phyloP scores from a whole-genome alignment of 768 basidiomycete species.

The Suillus americanus region DNA sequence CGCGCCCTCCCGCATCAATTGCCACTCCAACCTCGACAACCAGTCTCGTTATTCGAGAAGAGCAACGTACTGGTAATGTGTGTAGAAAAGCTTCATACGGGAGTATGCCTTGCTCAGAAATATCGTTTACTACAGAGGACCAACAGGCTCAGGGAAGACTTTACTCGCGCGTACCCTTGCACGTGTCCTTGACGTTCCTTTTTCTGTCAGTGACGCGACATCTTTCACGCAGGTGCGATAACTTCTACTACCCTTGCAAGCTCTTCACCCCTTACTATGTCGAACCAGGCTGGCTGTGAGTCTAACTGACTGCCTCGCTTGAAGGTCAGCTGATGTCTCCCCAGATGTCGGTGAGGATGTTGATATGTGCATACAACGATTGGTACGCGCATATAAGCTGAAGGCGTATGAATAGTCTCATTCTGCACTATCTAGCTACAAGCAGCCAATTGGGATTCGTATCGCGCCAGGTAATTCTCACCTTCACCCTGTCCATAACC shows the following conservation, averaged over 20 bases:
- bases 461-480: conserved; percentile 67
- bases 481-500: conserved; percentile 6
- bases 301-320: conserved; percentile 13
- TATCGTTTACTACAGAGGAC: conserved; percentile 50
- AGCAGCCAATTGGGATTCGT: conserved; percentile 87
- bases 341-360: conserved; percentile 96
- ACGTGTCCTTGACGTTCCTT: conserved; percentile 87
- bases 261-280: conserved; percentile 12
- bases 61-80: conserved; percentile 94
- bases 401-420: conserved; percentile 6
- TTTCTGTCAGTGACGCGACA: conserved; percentile 91
- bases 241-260: conserved; percentile 3
- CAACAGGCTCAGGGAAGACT: conserved; percentile 90
- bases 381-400: conserved; percentile 41
- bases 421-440: conserved; percentile 55
- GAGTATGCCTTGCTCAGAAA: conserved; percentile 10
- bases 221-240: conserved; percentile 80
- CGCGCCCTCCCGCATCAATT: conserved; percentile 34
- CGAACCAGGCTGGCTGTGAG: conserved; percentile 67
- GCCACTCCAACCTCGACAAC: conserved; percentile 42
- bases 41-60: conserved; percentile 79
- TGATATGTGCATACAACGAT: conserved; percentile 83
- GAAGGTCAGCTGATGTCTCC: conserved; percentile 10
- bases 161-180: conserved; percentile 91
- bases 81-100: conserved; percentile 22